Percentiles rank a stretch among this genome's conserved stretches.
These are phyloP conservation scores for Gossypium longicalyx DNA, from an alignment of 345 rosid species.

Conservation along the genomic window DNA sequence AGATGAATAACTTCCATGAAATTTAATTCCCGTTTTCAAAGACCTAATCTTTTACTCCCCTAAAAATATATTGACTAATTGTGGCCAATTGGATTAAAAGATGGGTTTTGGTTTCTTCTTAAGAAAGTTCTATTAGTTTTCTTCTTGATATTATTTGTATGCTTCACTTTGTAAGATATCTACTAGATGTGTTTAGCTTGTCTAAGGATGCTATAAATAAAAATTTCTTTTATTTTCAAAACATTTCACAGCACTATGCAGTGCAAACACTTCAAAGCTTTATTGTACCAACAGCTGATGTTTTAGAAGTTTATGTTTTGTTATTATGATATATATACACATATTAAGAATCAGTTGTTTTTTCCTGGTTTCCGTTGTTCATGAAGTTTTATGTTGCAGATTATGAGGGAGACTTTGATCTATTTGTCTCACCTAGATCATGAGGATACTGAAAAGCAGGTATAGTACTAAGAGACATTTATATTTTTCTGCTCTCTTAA, in stretches of 20 bases:
- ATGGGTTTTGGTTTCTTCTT: background rate
- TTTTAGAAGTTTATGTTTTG: background rate
- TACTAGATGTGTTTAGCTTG: background rate
- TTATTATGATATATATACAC: background rate
- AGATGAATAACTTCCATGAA: background rate
- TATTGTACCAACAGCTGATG: background rate
- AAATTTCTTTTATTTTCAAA: background rate
- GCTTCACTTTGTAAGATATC: background rate
- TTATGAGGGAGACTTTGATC: slow-evolving; percentile 94
- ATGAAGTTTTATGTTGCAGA: slow-evolving; percentile 47
- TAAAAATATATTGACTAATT: background rate
- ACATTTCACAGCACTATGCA: background rate
- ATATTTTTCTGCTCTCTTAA: background rate
- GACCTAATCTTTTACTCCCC: background rate
- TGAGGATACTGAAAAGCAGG: slow-evolving; percentile 99
- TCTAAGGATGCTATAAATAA: background rate
- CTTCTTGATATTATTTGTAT: background rate
- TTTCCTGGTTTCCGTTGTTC: slow-evolving; percentile 6
- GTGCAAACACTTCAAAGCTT: background rate
- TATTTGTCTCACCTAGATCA: slow-evolving; percentile 96
- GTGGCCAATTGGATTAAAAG: background rate
- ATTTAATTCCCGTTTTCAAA: background rate
- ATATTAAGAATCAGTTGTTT: background rate
- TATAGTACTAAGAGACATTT: slow-evolving; percentile 16
- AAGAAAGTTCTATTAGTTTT: background rate